Evolutionary conservation across 2,329 filamentous ascomycete genomes (phyloP).

Genomic region (Cladosporium sp.): DNA sequence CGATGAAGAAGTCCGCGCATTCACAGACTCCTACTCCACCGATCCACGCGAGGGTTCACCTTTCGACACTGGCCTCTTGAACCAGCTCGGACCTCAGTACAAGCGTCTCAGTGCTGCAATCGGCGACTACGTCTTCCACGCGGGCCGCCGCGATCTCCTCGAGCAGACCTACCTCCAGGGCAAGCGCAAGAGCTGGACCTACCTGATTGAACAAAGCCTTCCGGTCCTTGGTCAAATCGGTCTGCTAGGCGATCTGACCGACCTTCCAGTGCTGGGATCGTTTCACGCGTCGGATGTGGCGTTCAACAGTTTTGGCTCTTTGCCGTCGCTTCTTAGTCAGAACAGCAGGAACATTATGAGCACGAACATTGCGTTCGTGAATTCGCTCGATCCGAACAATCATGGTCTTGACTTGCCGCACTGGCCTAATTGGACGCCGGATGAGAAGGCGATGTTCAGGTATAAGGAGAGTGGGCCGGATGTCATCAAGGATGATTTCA

Average conservation of each 20-base stretch:
- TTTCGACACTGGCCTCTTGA: constrained; percentile 17
- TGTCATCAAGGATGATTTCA: constrained; percentile 20
- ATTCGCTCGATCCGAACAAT: constrained; percentile 21
- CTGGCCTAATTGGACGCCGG: constrained; percentile 21
- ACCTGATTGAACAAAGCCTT: constrained; percentile 17
- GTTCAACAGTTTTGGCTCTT: constrained; percentile 20
- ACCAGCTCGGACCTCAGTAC: constrained; percentile 20
- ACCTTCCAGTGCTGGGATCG: constrained; percentile 21
- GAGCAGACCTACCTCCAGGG: constrained; percentile 8
- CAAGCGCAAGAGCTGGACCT: constrained; percentile 19
- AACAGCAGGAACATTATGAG: constrained; percentile 20
- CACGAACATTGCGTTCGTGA: constrained; percentile 20
- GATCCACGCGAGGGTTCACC: constrained; percentile 15
- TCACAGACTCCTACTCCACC: constrained; percentile 22
- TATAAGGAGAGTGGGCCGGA: constrained; percentile 23
- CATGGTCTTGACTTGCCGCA: constrained; percentile 10
- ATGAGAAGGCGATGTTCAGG: constrained; percentile 7
- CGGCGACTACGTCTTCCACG: constrained; percentile 24
- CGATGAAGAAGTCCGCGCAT: constrained; percentile 19
- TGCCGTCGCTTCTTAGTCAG: constrained; percentile 18
- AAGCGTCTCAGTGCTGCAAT: constrained; percentile 22
- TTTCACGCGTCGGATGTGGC: constrained; percentile 24
- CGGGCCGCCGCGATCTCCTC: constrained; percentile 18
- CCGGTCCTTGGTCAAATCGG: constrained; percentile 10
- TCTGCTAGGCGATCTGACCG: constrained; percentile 15